Conservation (phyloP, 495 filamentous ascomycete genomes). For the Xanthoparmelia taractica region DNA sequence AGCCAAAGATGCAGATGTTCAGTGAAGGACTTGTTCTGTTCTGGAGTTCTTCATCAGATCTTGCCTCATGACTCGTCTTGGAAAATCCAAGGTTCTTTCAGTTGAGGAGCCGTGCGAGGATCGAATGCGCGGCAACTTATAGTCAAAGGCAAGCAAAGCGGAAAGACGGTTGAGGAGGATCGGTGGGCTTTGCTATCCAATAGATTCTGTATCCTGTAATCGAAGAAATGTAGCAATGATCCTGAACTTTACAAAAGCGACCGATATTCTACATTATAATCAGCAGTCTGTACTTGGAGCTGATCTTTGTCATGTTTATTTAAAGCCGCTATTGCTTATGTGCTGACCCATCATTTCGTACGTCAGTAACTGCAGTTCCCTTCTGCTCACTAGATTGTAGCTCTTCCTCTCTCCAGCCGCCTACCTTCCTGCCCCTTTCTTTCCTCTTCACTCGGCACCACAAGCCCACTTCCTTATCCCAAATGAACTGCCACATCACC, state of each 20-base stretch:
- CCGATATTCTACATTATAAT: not conserved
- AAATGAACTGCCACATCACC: constrained; percentile 91
- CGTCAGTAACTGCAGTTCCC: constrained; percentile 5
- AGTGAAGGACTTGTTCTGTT: not conserved
- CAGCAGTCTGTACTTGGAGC: not conserved
- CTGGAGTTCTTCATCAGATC: not conserved
- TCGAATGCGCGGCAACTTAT: not conserved
- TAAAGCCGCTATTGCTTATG: not conserved
- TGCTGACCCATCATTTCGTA: not conserved
- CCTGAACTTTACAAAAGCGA: not conserved
- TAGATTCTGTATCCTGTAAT: not conserved
- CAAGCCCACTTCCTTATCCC: constrained; percentile 78
- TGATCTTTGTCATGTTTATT: not conserved
- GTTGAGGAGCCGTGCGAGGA: not conserved
- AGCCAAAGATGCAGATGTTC: not conserved
- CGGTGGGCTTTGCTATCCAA: not conserved
- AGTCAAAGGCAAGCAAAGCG: not conserved
- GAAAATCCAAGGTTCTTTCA: not conserved
- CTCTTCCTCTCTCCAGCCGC: constrained; percentile 52
- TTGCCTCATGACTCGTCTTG: not conserved
- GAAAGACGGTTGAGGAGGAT: not conserved
- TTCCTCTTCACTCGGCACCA: constrained; percentile 90
- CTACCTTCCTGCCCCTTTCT: constrained; percentile 64
- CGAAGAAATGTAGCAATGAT: not conserved
- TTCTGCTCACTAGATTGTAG: constrained; percentile 35